Evolutionary conservation across 129 eudicot species (phyloP).

Genomic region (Helianthus tuberosus): DNA sequence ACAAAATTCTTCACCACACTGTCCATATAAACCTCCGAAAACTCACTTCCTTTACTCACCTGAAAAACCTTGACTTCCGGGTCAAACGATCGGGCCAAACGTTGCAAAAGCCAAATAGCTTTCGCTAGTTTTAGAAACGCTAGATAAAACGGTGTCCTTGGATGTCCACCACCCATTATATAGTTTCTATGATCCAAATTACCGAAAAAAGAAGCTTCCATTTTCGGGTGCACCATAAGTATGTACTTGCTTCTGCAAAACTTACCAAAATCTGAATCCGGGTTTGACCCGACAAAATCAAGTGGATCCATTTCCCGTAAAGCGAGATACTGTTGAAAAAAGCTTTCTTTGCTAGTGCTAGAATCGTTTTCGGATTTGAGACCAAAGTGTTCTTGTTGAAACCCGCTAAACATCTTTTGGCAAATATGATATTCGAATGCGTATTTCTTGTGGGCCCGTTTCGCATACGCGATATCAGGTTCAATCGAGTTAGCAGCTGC

Average conservation of each 20-base stretch:
- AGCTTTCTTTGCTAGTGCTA: constrained; percentile 45
- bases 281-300: constrained; percentile 76
- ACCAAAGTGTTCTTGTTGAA: constrained; percentile 67
- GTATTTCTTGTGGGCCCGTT: constrained; percentile 92
- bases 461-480: constrained; percentile 63
- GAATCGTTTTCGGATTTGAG: constrained; percentile 43
- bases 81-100: constrained; percentile 71
- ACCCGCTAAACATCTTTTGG: constrained; percentile 82
- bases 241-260: constrained; percentile 86
- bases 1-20: constrained; percentile 64
- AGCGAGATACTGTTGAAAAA: constrained; percentile 74
- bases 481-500: constrained; percentile 89
- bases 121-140: constrained; percentile 84
- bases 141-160: constrained; percentile 86
- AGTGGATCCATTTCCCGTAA: constrained; percentile 79
- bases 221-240: constrained; percentile 71
- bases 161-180: constrained; percentile 88
- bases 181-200: constrained; percentile 85
- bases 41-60: constrained; percentile 72
- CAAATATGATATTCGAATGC: constrained; percentile 92
- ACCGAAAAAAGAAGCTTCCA: constrained; percentile 97
- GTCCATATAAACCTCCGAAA: constrained; percentile 88
- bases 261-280: constrained; percentile 77
- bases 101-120: constrained; percentile 83
- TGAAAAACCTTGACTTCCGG: constrained; percentile 75